These are phyloP conservation scores for Pythium phragmitis DNA, from an alignment of 352 stramenopile species.

Conservation along the genomic window DNA sequence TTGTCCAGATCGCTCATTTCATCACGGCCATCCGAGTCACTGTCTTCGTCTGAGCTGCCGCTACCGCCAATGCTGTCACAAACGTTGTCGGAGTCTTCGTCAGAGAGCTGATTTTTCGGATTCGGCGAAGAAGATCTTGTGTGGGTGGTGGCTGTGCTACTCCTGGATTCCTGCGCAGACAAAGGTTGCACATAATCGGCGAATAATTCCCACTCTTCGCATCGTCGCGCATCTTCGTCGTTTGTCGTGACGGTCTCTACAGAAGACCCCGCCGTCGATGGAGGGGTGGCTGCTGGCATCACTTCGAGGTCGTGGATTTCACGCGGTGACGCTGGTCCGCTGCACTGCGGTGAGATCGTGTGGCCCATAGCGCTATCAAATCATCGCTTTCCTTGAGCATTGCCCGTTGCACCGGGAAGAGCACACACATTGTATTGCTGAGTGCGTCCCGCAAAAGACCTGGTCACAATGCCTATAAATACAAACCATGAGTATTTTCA, in stretches of 20 bases:
- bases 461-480: background rate
- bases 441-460: too few relatives aligned
- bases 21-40: background rate
- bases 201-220: constrained; percentile 32
- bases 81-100: constrained; percentile 7
- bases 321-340: background rate
- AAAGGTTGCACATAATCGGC: constrained; percentile 16
- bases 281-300: background rate
- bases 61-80: background rate
- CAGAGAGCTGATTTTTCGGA: background rate
- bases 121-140: background rate
- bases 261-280: constrained; percentile 18
- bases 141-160: background rate
- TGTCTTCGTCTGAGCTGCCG: background rate
- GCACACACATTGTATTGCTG: background rate
- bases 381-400: constrained; percentile 12
- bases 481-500: constrained; percentile 8
- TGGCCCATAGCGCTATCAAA: constrained; percentile 11
- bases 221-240: constrained; percentile 24
- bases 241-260: constrained; percentile 25
- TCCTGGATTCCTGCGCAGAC: constrained; percentile 4
- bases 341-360: background rate
- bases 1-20: background rate
- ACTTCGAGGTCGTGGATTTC: background rate
- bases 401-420: background rate